Evolutionary conservation across 1,284 basidiomycete species (phyloP).

Genomic region (Xerocomus nothofagi): DNA sequence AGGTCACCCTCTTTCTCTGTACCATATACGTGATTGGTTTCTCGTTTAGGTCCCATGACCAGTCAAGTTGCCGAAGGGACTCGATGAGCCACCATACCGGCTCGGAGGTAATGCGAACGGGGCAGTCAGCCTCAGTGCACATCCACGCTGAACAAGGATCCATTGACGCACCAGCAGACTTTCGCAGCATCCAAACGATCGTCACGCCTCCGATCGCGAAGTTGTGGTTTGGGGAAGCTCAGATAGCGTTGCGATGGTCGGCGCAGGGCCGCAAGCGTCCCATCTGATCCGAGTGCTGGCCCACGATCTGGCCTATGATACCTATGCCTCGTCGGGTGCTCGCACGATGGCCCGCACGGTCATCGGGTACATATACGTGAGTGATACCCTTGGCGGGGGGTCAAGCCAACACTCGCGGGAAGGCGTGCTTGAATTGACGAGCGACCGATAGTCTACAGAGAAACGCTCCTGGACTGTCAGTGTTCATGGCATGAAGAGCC

Average conservation of each 20-base stretch:
- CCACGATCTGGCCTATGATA: too few species aligned
- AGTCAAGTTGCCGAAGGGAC: not conserved
- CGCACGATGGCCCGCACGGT: not conserved
- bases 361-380: not conserved
- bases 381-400: not conserved
- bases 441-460: not conserved
- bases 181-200: too few species aligned
- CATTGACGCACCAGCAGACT: too few species aligned
- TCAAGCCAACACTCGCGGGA: not conserved
- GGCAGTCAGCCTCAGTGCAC: too few species aligned
- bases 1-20: not conserved
- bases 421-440: not conserved
- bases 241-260: not conserved
- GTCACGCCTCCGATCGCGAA: too few species aligned
- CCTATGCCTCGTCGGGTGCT: not conserved
- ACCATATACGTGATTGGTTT: not conserved
- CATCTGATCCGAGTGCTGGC: not conserved
- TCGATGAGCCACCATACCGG: not conserved
- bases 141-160: too few species aligned
- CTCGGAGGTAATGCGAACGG: conserved; percentile 3
- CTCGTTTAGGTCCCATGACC: not conserved
- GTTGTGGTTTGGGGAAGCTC: too few species aligned
- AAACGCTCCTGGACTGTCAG: not conserved
- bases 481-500: not conserved
- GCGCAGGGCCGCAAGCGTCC: not conserved